Evolutionary conservation across 1,139 yeast genomes (phyloP).

Genomic region (Sugiyamaella castrensis): DNA sequence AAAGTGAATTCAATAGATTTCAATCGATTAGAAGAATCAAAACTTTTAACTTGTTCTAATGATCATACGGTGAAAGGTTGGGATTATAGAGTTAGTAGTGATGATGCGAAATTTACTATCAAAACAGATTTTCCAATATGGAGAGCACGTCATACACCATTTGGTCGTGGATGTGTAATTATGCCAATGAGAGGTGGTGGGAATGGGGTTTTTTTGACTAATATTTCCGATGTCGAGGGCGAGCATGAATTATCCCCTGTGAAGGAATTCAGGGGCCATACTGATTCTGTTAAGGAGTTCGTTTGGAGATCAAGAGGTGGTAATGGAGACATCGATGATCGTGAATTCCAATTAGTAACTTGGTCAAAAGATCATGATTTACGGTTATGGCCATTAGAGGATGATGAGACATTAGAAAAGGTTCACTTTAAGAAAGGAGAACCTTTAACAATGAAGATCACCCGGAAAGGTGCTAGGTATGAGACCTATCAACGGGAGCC

Average conservation of each 20-base stretch:
- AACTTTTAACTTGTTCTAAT: slow-evolving; percentile 76
- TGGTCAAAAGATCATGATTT: slow-evolving; percentile 91
- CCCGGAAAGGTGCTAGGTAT: slow-evolving; percentile 46
- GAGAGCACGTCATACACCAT: slow-evolving; percentile 83
- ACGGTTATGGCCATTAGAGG: slow-evolving; percentile 69
- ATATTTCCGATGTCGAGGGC: slow-evolving; percentile 37
- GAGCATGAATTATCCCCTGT: slow-evolving; percentile 46
- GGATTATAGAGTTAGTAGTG: slow-evolving; percentile 52
- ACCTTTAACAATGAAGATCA: slow-evolving; percentile 40
- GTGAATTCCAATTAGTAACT: slow-evolving; percentile 85
- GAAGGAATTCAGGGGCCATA: slow-evolving; percentile 72
- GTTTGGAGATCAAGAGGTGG: slow-evolving; percentile 71
- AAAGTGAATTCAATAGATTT: slow-evolving; percentile 90
- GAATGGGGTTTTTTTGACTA: slow-evolving; percentile 66
- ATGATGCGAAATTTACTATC: slow-evolving; percentile 56
- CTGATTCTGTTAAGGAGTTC: slow-evolving; percentile 81
- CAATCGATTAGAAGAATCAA: slow-evolving; percentile 55
- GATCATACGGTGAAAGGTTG: slow-evolving; percentile 86
- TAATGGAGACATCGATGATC: slow-evolving; percentile 52
- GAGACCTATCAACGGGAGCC: slow-evolving; percentile 54
- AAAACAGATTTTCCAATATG: slow-evolving; percentile 80
- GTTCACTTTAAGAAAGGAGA: slow-evolving; percentile 52
- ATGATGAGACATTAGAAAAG: slow-evolving; percentile 54
- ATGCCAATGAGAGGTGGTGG: slow-evolving; percentile 90
- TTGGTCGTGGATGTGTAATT: slow-evolving; percentile 86